Conservation (phyloP, 192 early-diverging fungal species). For the Coemansia pectinata region DNA sequence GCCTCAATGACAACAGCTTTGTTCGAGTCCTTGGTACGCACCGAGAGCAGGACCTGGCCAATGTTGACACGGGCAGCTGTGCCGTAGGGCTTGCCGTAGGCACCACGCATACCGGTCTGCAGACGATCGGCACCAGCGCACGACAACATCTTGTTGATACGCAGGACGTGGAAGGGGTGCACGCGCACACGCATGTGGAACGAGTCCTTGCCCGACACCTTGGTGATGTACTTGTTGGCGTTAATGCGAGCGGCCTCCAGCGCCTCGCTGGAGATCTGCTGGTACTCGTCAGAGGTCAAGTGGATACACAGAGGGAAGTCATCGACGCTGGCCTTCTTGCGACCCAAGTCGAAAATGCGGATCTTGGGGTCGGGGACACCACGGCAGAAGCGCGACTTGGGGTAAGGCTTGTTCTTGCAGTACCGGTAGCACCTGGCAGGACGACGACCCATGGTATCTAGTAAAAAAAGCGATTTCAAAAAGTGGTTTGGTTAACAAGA, state of each 20-base stretch:
- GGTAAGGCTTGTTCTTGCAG: constrained; percentile 99
- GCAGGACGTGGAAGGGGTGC: constrained; percentile 98
- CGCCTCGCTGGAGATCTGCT: constrained; percentile 98
- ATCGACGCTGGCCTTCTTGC: constrained; percentile 96
- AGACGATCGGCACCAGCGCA: constrained; percentile 99
- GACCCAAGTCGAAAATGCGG: constrained; percentile 94
- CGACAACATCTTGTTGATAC: constrained; percentile 99
- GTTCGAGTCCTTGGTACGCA: constrained; percentile 94
- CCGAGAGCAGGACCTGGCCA: constrained; percentile 95
- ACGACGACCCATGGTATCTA: constrained; percentile 90
- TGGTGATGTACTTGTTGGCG: constrained; percentile 98
- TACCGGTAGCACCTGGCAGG: constrained; percentile 99
- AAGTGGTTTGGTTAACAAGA: not conserved
- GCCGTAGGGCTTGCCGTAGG: constrained; percentile 96
- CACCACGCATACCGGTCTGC: constrained; percentile 99
- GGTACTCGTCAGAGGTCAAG: constrained; percentile 94
- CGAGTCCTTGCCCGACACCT: constrained; percentile 95
- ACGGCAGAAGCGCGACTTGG: constrained; percentile 97
- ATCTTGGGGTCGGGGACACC: constrained; percentile 99
- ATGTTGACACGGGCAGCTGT: constrained; percentile 97
- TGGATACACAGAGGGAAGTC: constrained; percentile 98
- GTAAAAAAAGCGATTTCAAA: not conserved
- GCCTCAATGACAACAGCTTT: constrained; percentile 92
- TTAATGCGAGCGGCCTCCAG: constrained; percentile 98
- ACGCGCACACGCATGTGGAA: constrained; percentile 99